Conservation (phyloP, 768 basidiomycete species). For the Obba rivulosa region DNA sequence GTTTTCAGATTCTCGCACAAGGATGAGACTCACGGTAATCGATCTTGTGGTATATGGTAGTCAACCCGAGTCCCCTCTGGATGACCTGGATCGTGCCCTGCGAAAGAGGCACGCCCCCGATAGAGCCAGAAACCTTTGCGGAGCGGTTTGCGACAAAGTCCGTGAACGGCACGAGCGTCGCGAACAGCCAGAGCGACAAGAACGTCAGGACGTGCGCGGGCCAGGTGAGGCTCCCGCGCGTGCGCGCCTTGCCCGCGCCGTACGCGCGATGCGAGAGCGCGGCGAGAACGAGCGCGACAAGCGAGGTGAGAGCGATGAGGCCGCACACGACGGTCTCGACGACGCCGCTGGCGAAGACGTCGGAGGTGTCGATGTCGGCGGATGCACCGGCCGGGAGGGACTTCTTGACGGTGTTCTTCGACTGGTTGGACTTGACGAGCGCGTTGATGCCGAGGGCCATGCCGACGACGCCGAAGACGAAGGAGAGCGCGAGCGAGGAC, state of each 20-base stretch:
- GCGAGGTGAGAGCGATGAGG: constrained; percentile 16
- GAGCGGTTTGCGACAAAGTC: constrained; percentile 39
- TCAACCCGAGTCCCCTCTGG: constrained; percentile 33
- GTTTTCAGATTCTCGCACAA: background rate
- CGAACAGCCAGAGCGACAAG: constrained; percentile 42
- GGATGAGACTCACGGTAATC: constrained; percentile 38
- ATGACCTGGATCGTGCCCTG: constrained; percentile 29
- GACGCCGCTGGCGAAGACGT: constrained; percentile 20
- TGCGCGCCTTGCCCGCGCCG: constrained; percentile 4
- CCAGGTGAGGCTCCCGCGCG: constrained; percentile 14
- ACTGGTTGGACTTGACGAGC: constrained; percentile 33
- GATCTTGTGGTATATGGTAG: constrained; percentile 39
- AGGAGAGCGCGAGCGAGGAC: constrained; percentile 23
- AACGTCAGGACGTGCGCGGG: constrained; percentile 33
- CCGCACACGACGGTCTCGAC: constrained; percentile 31
- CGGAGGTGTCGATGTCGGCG: constrained; percentile 32
- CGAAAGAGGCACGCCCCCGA: constrained; percentile 34
- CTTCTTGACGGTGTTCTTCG: constrained; percentile 27
- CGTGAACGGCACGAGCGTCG: constrained; percentile 42
- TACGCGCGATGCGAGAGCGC: constrained; percentile 21
- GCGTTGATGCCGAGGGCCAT: constrained; percentile 27
- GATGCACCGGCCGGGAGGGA: constrained; percentile 28
- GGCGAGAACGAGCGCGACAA: constrained; percentile 24
- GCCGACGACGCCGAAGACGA: constrained; percentile 25
- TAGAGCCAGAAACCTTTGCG: constrained; percentile 39